Percentiles rank a stretch among this genome's conserved stretches.
phyloP scores from a whole-genome alignment of 1,139 yeast genomes.

The Saccharomycopsis crataegensis region DNA sequence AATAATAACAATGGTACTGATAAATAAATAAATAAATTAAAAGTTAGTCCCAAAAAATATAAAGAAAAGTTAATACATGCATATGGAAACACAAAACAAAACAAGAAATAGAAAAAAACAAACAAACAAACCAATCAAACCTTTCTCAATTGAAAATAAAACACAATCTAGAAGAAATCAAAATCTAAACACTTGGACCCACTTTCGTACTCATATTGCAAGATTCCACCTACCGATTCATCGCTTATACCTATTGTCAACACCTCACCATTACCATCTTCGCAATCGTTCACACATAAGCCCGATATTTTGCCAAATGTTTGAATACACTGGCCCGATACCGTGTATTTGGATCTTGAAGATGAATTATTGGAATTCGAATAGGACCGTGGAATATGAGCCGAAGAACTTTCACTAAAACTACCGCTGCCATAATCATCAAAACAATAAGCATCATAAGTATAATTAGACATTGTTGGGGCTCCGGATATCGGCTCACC shows the following conservation, averaged over 20 bases:
- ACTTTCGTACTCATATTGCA: constrained; percentile 40
- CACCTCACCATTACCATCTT: constrained; percentile 40
- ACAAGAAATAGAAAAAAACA: no score
- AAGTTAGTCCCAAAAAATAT: no score
- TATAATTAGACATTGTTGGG: not conserved
- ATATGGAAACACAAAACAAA: no score
- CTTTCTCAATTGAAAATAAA: no score
- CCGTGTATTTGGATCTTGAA: constrained; percentile 12
- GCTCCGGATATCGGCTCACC: not conserved
- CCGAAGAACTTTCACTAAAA: not conserved
- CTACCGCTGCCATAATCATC: not conserved
- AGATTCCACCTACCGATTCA: constrained; percentile 50
- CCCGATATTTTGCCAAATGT: constrained; percentile 57
- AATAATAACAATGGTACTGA: no score
- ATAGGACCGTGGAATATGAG: not conserved
- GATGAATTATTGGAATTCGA: not conserved
- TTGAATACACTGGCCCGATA: constrained; percentile 40
- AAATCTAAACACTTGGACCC: constrained; percentile 34
- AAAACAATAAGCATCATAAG: not conserved
- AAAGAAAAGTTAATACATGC: no score
- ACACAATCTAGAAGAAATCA: constrained; percentile 27
- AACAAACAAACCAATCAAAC: no score
- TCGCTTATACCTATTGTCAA: constrained; percentile 50
- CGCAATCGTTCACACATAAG: constrained; percentile 40
- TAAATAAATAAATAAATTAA: no score